Evolutionary conservation across 23 red algal genomes (phyloP).

Genomic region (Gracilaria domingensis): DNA sequence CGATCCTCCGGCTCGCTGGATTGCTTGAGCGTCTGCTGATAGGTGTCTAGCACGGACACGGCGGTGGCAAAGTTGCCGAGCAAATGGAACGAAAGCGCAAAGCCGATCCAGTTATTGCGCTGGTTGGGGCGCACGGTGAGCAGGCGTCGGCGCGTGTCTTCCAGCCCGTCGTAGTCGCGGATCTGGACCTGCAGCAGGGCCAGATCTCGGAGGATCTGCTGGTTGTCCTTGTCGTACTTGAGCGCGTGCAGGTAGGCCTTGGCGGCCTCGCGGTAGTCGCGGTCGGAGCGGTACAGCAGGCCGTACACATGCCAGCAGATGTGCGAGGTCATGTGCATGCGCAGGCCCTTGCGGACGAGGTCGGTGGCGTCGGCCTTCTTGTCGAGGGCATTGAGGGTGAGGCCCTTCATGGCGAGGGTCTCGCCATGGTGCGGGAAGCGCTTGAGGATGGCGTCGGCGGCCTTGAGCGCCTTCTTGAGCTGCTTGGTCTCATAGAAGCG

Average conservation of each 20-base stretch:
- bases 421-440: constrained; percentile 96
- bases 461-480: constrained; percentile 97
- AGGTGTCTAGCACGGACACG: constrained; percentile 81
- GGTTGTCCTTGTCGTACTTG: constrained; percentile 85
- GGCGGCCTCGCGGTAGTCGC: constrained; percentile 88
- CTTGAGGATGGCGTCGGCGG: constrained; percentile 89
- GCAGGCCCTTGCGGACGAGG: constrained; percentile 83
- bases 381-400: constrained; percentile 80
- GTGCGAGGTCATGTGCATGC: constrained; percentile 83
- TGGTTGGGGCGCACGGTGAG: constrained; percentile 80
- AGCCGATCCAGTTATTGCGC: constrained; percentile 86
- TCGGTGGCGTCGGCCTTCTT: constrained; percentile 90
- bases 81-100: constrained; percentile 94
- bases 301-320: constrained; percentile 97
- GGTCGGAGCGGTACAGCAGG: constrained; percentile 92
- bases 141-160: constrained; percentile 74
- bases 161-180: constrained; percentile 91
- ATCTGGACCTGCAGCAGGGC: constrained; percentile 93
- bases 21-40: constrained; percentile 64
- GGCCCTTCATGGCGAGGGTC: constrained; percentile 97
- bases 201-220: constrained; percentile 94
- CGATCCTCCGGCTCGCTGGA: constrained; percentile 61
- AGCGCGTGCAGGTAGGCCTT: constrained; percentile 95
- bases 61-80: constrained; percentile 74
- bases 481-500: constrained; percentile 95